Percentiles rank a stretch among this genome's conserved stretches.
Evolutionary conservation across 2,329 filamentous ascomycete species (phyloP).

Genomic region (Penicillium sp.): DNA sequence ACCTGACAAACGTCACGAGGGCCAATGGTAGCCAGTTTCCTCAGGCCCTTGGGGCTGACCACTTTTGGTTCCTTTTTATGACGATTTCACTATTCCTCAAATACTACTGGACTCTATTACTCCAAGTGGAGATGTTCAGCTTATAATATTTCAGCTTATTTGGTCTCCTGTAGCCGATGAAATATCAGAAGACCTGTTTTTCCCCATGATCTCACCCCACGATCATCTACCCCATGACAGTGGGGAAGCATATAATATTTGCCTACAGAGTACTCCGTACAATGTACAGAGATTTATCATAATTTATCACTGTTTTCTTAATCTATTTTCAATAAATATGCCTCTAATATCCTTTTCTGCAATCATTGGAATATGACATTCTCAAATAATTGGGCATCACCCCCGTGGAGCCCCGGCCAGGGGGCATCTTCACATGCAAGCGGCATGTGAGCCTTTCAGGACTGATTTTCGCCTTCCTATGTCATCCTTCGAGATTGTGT

Average conservation of each 20-base stretch:
- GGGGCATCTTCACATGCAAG: conserved; percentile 8
- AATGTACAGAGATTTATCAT: not conserved
- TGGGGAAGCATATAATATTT: conserved; percentile 6
- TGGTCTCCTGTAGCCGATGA: not conserved
- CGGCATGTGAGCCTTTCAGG: not conserved
- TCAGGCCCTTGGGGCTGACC: not conserved
- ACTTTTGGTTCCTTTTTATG: not conserved
- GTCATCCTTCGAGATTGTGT: not conserved
- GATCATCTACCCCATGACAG: conserved; percentile 16
- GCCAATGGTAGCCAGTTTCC: conserved; percentile 15
- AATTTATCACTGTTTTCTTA: not conserved
- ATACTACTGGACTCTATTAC: not conserved
- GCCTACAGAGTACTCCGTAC: not conserved
- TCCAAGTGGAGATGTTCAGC: not conserved
- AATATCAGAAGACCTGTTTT: not conserved
- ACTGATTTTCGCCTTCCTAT: not conserved
- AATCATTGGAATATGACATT: not conserved
- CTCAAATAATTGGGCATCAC: not conserved
- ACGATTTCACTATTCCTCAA: not conserved
- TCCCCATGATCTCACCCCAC: conserved; percentile 17
- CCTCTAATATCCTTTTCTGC: not conserved
- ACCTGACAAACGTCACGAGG: conserved; percentile 27
- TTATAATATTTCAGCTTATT: not conserved
- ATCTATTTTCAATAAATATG: not conserved
- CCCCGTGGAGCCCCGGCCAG: not conserved